Evolutionary conservation across 805 yeast genomes (phyloP), one percentile per base, ranked within the genome.

Genomic region (Starmerella kuoi): DNA sequence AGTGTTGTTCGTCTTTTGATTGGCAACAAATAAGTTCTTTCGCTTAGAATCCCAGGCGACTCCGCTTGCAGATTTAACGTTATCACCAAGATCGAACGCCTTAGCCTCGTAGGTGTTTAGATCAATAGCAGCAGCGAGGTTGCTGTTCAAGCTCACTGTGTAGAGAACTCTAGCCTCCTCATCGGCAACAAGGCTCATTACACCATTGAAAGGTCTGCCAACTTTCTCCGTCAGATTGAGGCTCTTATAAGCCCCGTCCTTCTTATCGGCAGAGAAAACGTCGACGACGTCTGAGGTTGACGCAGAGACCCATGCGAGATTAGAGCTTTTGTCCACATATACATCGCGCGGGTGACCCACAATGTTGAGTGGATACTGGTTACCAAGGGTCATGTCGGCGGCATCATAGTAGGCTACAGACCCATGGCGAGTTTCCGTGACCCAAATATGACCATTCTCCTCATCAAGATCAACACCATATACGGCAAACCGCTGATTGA

Each of bases 11-110:
- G 42, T 22, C 14, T 23, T 25, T 46, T 46, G 49, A 34, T 37
- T 38, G n/a, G 47, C 41, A 22, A 46, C 31, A 34, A 31, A 46
- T 3, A 46, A 31, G 25, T 26, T 28, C 30, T 39, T 28, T n/a
- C 49, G 49, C 35, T 30, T 36, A 11, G 36, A 26, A 35, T 46
- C 49, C 35, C 22, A 37, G 12, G 47, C 49, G 20, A 46, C 45
- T 21, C 42, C 47, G 18, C 39, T 31, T 19, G 49, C 22, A 3
- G 25, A 21, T 23, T 32, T 20, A 19, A 32, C 44, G 21, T 36
- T 34, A 27, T 41, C 44, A 15, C 44, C 45, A n/a, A 42, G 39
- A 22, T 33, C 35, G 23, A 28, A 40, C n/a, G 44, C 21, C 24
- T 22, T 43, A 9, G 31, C 42, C 12, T 15, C 21, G 43, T 38